Evolutionary conservation across 176 grass and related monocot species (phyloP), one percentile per base, ranked within the genome.

Genomic region (Eleusine indica): DNA sequence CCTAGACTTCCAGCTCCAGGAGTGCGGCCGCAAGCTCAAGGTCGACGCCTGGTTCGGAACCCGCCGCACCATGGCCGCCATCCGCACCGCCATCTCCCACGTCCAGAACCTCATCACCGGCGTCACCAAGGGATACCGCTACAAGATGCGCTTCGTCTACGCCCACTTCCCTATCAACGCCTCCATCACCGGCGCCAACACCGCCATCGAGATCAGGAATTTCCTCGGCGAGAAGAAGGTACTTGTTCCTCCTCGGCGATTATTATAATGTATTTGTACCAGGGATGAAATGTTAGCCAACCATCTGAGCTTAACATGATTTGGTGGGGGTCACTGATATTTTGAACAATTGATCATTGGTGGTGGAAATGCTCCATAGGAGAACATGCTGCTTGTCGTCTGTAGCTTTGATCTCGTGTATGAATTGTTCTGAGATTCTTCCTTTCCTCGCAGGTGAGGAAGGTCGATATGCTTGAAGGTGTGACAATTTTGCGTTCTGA

Each of bases 121-220:
- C 9, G 92, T 97, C 66, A 89, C 90, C 88, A 94, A 94, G 90
- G 92, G 94, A 0, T 94, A 83, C 87, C 89, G 89, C 67, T 97
- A 94, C 79, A 91, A 94, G 82, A 97, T 93, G 91, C 80, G 87
- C 14, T 93, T 97, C 15, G 91, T 97, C 38, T 97, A 94, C 19
- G 91, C 94, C 10, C 94, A 97, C 61, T 97, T 94, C 51, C 94
- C 94, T 64, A 97, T 97, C 84, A 94, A 97, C 65, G 85, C 91
- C 0, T 90, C 89, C 84, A 97, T 91, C 87, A 81, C 85, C 68
- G 62, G 71, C 57, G 64, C 28, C 79, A 94, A 73, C 89, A 21
- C 12, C 3, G 77, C 76, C 79, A 94, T 97, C 42, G 94, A 97
- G 87, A 97, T 97, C 85, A 81, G 94, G 42, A 93, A 96, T 70